Conservation (phyloP, 176 grass and related monocot species). For the Aegilops umbellulata region DNA sequence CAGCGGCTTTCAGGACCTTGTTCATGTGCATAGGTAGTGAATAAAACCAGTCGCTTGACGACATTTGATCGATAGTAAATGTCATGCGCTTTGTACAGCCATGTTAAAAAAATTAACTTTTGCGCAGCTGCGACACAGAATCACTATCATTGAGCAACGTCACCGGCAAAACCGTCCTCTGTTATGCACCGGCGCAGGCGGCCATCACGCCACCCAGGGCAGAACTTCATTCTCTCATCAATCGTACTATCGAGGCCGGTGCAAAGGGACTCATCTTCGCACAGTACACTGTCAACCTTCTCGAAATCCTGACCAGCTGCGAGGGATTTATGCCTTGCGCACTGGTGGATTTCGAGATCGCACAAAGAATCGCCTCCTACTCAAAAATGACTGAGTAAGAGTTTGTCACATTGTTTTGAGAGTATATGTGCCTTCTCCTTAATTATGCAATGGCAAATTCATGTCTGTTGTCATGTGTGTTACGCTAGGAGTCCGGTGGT, state of each 20-base stretch:
- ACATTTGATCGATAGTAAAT: not conserved
- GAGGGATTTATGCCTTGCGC: not conserved
- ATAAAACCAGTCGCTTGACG: not conserved
- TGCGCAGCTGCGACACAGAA: not conserved
- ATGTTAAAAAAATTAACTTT: not conserved
- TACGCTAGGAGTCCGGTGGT: not conserved
- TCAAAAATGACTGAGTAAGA: not conserved
- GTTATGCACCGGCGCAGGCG: not conserved
- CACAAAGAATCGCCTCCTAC: not conserved
- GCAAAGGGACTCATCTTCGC: slow-evolving; percentile 27
- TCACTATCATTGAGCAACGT: not conserved
- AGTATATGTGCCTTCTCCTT: not conserved
- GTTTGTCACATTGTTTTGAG: not conserved
- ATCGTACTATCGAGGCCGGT: not conserved
- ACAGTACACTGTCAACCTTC: not conserved
- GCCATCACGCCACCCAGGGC: not conserved
- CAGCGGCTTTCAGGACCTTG: slow-evolving; percentile 12
- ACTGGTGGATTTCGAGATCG: slow-evolving; percentile 17
- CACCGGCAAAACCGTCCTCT: slow-evolving; percentile 24
- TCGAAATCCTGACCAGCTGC: not conserved
- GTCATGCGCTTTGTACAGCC: no score
- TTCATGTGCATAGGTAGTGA: not conserved
- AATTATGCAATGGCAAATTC: not conserved
- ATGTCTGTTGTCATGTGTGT: not conserved
- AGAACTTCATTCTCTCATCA: fast-evolving